Conservation (phyloP, 805 yeast genomes). For the Candida chauliodis region DNA sequence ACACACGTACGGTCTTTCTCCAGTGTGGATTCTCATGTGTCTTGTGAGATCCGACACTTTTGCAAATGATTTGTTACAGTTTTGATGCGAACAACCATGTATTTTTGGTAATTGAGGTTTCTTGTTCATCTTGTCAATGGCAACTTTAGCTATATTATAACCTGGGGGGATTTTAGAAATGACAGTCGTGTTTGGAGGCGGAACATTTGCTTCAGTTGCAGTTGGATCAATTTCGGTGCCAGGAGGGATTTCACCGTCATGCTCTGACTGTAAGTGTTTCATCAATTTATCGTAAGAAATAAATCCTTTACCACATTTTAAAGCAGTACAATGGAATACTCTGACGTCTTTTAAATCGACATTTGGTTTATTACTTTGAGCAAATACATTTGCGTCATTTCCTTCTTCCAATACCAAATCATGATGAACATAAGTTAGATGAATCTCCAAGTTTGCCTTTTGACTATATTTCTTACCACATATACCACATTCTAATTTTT, state of each 20-base stretch:
- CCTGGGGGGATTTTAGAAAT: conserved; percentile 1
- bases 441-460: conserved; percentile 12
- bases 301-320: conserved; percentile 11
- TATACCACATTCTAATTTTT: conserved; percentile 10
- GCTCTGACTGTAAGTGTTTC: conserved; percentile 8
- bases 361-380: conserved; percentile 1
- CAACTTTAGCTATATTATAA: neutral
- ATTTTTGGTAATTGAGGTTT: conserved; percentile 8
- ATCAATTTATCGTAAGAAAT: conserved; percentile 9
- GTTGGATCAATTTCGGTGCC: neutral
- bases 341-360: conserved; percentile 10
- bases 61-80: conserved; percentile 16
- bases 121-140: neutral
- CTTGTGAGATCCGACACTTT: conserved; percentile 15
- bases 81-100: conserved; percentile 12
- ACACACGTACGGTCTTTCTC: conserved; percentile 17
- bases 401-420: conserved; percentile 10
- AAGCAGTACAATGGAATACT: conserved; percentile 13
- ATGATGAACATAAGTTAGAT: conserved; percentile 11
- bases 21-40: conserved; percentile 15
- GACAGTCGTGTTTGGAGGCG: neutral
- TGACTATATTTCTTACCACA: conserved; percentile 14
- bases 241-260: conserved; percentile 1
- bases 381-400: conserved; percentile 5
- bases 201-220: neutral